phyloP scores from a whole-genome alignment of 2,329 filamentous ascomycete genomes.

The Cercospora sp. region DNA sequence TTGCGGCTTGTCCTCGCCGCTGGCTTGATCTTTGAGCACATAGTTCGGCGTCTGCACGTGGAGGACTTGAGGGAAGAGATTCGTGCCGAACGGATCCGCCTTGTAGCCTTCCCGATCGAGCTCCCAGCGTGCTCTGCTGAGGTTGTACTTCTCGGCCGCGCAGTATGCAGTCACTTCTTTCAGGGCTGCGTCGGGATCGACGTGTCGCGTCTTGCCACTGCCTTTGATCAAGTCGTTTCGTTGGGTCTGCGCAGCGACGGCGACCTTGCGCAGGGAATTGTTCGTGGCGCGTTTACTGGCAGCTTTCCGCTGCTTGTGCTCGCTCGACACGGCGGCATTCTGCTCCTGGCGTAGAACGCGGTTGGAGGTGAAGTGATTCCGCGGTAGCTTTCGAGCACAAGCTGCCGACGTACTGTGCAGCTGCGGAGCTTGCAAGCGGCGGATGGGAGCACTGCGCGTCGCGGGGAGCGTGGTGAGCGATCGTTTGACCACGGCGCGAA shows the following conservation, averaged over 20 bases:
- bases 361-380: constrained; percentile 33
- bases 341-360: constrained; percentile 25
- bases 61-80: constrained; percentile 65
- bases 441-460: constrained; percentile 23
- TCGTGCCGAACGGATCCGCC: constrained; percentile 63
- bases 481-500: constrained; percentile 30
- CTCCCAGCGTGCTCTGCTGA: constrained; percentile 58
- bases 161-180: constrained; percentile 64
- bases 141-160: constrained; percentile 66
- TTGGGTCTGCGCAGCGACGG: constrained; percentile 75
- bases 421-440: constrained; percentile 23
- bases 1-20: constrained; percentile 42
- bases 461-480: constrained; percentile 30
- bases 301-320: constrained; percentile 50
- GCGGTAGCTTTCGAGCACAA: constrained; percentile 27
- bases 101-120: constrained; percentile 61
- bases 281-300: constrained; percentile 55
- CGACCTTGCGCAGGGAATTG: constrained; percentile 78
- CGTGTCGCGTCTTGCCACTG: constrained; percentile 45
- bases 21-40: constrained; percentile 45
- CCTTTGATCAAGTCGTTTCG: constrained; percentile 54
- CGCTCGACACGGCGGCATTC: constrained; percentile 12
- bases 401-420: constrained; percentile 28
- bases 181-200: constrained; percentile 50
- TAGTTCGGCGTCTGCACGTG: constrained; percentile 55